These are phyloP conservation scores for Hamamelis virginiana DNA, from an alignment of 164 flowering plant genomes.

Conservation along the genomic window DNA sequence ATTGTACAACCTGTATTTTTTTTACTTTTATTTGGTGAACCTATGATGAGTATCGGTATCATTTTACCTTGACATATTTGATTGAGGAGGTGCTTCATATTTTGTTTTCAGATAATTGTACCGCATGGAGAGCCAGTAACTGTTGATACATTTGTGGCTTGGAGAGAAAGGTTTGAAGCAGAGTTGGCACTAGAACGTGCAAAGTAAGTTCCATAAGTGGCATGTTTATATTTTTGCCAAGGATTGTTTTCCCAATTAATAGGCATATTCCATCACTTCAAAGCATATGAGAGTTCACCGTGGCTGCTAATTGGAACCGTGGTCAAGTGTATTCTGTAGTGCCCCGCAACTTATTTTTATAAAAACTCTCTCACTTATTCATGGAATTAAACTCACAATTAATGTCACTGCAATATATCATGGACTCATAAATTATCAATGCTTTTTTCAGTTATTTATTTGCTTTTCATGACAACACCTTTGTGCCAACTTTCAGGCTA, in stretches of 20 bases:
- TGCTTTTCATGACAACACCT: neutral
- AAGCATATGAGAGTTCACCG: no score
- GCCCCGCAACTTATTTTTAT: neutral
- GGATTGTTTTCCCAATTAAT: neutral
- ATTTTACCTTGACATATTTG: neutral
- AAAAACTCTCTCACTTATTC: neutral
- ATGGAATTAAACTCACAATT: no score
- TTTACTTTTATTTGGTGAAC: no score
- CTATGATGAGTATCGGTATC: neutral
- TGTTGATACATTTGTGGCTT: constrained; percentile 89
- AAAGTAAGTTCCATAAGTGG: constrained; percentile 59
- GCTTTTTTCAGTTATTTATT: neutral
- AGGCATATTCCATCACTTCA: neutral
- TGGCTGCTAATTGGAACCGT: neutral
- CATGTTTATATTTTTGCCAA: neutral
- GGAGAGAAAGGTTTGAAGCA: constrained; percentile 99
- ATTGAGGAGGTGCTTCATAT: constrained; percentile 9
- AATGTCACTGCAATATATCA: no score
- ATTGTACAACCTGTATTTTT: no score
- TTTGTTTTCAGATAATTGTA: constrained; percentile 57
- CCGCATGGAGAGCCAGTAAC: constrained; percentile 99
- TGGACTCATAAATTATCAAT: no score
- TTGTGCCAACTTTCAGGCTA: constrained; percentile 45
- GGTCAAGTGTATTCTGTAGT: neutral
- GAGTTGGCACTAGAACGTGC: constrained; percentile 95